phyloP scores from a whole-genome alignment of 306 rosid species.

The Chamaecrista fasciculata region DNA sequence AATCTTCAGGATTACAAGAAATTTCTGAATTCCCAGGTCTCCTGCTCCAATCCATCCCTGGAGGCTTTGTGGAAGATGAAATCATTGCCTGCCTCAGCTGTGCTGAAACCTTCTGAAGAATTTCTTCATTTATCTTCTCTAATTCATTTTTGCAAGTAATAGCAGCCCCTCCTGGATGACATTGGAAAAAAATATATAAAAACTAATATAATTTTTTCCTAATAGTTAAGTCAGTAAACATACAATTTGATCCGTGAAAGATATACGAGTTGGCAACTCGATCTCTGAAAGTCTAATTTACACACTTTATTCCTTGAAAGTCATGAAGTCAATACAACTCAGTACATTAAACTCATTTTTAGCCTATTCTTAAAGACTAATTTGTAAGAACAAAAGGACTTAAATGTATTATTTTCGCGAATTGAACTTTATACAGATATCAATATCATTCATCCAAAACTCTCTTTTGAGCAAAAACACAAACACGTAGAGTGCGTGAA shows the following conservation, averaged over 20 bases:
- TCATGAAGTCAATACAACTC: too few species aligned
- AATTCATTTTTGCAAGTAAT: conserved; percentile 83
- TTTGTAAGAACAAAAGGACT: too few species aligned
- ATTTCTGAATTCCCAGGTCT: conserved; percentile 52
- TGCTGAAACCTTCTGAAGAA: conserved; percentile 62
- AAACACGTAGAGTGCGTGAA: background rate
- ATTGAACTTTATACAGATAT: too few species aligned
- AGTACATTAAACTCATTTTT: too few species aligned
- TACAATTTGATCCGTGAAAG: too few species aligned
- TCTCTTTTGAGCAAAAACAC: background rate
- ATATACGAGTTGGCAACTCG: too few species aligned
- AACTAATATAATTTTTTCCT: background rate
- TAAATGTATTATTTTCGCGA: too few species aligned
- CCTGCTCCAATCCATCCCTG: conserved; percentile 98
- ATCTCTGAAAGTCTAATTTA: too few species aligned
- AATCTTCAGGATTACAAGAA: conserved; percentile 43
- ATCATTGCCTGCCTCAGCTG: conserved; percentile 76
- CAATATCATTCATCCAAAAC: too few species aligned
- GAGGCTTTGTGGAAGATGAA: conserved; percentile 46
- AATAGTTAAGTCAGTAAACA: too few species aligned
- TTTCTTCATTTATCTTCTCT: conserved; percentile 73
- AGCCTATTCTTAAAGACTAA: too few species aligned
- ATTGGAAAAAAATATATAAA: background rate
- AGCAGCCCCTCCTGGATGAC: conserved; percentile 74
- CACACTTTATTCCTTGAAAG: too few species aligned